These are phyloP conservation scores for Rosa hybrid DNA, from an alignment of 331 rosid genomes.

Conservation along the genomic window DNA sequence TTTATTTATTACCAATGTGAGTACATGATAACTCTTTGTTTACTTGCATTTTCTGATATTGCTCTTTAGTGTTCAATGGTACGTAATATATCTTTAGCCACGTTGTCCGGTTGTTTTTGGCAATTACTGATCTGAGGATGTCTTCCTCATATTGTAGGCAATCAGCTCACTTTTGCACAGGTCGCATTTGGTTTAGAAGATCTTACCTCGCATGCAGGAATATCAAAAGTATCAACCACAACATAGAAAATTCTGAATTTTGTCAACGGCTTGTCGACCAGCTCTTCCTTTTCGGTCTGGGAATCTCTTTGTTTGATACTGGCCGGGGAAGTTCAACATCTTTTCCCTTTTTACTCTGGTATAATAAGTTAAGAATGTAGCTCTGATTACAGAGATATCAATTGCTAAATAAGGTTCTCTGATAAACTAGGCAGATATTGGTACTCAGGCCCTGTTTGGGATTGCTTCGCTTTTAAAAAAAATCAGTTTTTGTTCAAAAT, in stretches of 20 bases:
- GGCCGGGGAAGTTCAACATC: not conserved
- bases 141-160: slow-evolving; percentile 6
- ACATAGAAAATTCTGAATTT: no score
- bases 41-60: not conserved
- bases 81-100: not conserved
- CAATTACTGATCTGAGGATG: not conserved
- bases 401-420: not conserved
- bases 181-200: slow-evolving; percentile 5
- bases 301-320: not conserved
- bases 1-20: not conserved
- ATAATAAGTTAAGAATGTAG: not conserved
- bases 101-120: not conserved
- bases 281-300: not conserved
- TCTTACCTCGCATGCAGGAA: not conserved
- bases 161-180: not conserved
- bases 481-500: no score
- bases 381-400: not conserved
- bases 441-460: not conserved
- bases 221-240: not conserved
- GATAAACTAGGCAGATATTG: slow-evolving; percentile 1
- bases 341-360: not conserved
- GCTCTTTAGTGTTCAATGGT: not conserved
- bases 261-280: not conserved
- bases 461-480: no score
- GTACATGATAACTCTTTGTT: not conserved